Conservation (phyloP, 2,329 filamentous ascomycete species). For the Coniochaeta hoffmannii region DNA sequence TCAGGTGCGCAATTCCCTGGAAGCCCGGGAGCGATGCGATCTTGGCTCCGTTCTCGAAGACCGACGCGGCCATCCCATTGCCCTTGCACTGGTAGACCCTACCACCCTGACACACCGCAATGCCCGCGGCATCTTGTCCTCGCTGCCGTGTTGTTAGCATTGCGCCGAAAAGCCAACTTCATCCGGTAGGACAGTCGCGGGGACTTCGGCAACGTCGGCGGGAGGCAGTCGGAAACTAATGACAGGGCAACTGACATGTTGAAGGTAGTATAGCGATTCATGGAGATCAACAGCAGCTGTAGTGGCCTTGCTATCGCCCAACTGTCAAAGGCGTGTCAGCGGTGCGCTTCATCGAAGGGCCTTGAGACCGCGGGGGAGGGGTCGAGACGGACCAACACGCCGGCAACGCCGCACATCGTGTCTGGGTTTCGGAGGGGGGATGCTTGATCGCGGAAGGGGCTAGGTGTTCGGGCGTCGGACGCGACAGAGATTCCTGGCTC, state of each 20-base stretch:
- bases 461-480: too few species aligned
- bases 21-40: constrained; percentile 71
- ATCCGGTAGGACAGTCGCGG: too few species aligned
- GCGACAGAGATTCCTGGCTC: too few species aligned
- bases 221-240: not conserved
- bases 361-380: too few species aligned
- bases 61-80: constrained; percentile 77
- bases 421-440: too few species aligned
- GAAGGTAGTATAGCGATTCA: constrained; percentile 64
- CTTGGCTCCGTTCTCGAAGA: constrained; percentile 73
- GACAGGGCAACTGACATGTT: constrained; percentile 49
- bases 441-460: too few species aligned
- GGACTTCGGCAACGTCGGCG: too few species aligned
- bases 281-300: constrained; percentile 54
- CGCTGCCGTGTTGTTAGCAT: constrained; percentile 41
- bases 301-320: too few species aligned
- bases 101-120: constrained; percentile 67
- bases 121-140: constrained; percentile 84
- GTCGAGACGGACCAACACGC: too few species aligned
- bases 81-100: constrained; percentile 86
- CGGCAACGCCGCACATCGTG: too few species aligned
- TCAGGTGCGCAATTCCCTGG: constrained; percentile 79
- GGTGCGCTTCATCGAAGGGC: too few species aligned
- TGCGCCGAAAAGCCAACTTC: constrained; percentile 34
- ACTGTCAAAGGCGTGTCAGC: too few species aligned